Conservation (phyloP, 2,329 filamentous ascomycete species). For the Fusarium brachygibbosum region DNA sequence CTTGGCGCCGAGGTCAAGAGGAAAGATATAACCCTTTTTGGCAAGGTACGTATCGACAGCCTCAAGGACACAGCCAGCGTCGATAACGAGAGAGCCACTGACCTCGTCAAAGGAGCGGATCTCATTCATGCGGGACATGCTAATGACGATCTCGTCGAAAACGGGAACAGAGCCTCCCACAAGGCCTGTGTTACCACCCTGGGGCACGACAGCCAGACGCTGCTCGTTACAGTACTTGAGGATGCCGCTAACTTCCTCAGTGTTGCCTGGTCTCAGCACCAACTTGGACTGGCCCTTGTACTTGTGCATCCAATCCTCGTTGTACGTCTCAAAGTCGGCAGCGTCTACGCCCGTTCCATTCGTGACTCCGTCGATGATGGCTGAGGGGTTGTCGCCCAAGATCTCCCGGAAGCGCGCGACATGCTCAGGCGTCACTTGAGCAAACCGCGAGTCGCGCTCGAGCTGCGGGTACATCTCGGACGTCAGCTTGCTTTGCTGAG, state of each 20-base stretch:
- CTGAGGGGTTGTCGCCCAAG: slow-evolving; percentile 79
- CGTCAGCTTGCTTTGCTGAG: slow-evolving; percentile 73
- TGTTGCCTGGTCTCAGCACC: slow-evolving; percentile 86
- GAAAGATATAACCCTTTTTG: slow-evolving; percentile 89
- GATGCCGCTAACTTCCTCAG: slow-evolving; percentile 90
- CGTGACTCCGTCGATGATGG: slow-evolving; percentile 86
- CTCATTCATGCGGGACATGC: slow-evolving; percentile 88
- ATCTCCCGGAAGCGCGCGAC: slow-evolving; percentile 85
- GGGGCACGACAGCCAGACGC: slow-evolving; percentile 91
- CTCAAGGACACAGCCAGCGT: slow-evolving; percentile 93
- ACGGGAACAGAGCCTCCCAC: slow-evolving; percentile 96
- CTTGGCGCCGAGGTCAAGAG: slow-evolving; percentile 96
- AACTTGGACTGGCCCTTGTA: slow-evolving; percentile 91
- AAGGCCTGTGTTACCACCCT: slow-evolving; percentile 96
- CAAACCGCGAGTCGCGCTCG: slow-evolving; percentile 82
- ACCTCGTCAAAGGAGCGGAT: slow-evolving; percentile 94
- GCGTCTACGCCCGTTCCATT: slow-evolving; percentile 69
- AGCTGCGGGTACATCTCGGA: slow-evolving; percentile 87
- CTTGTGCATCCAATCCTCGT: slow-evolving; percentile 99
- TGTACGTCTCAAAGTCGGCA: slow-evolving; percentile 93
- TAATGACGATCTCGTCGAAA: slow-evolving; percentile 98
- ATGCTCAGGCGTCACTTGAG: slow-evolving; percentile 80
- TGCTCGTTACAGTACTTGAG: slow-evolving; percentile 96
- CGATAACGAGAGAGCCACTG: slow-evolving; percentile 88
- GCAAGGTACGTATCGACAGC: slow-evolving; percentile 87